Base-by-base conservation (phyloP, 495 filamentous ascomycete species). In the Penicillium cataractarum region DNA sequence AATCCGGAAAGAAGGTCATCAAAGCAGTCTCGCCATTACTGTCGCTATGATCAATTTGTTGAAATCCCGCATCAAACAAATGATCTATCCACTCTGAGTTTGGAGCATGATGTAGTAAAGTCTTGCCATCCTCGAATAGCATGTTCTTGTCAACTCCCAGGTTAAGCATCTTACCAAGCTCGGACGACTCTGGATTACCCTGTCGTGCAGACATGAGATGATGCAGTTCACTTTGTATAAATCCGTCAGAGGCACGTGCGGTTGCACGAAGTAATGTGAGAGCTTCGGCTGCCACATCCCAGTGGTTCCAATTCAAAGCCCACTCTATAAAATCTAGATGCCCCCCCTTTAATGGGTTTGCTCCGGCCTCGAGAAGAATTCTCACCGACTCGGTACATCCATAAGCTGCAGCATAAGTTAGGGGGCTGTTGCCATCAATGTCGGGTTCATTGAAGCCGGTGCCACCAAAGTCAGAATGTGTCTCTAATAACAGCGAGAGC, bases 341-440 rank as follows among this genome's bases (percentile, higher is more conserved):
- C n/a, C 26, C 40, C 0, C 12, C 40, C 6, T 10, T 44, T 8
- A 44, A 21, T 22, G 40, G 40, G 10, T 44, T 9, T 5, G 52
- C 31, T 21, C 31, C 52, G 13, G 33, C 52, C 12, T 39, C 22
- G 31, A 55, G 52, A 39, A 55, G 29, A 1, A 15, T n/a, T 2
- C 15, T 22, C 17, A 55, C 33, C 4, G 52, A 35, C 9, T 55
- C 52, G 10, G 12, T 39, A 4, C 22, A 12, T 5, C 33, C 33
- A 39, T 55, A 55, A 35, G 52, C 29, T 55, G 52, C 52, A 2
- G 52, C 52, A 12, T 55, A 55, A 39, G 6, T 6, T 6, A 55
- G 17, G 17, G 52, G 52, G 26, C 13, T 35, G n/a, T 55, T 37
- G 52, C 52, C 52, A 7, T 51, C 7, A 5, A 3, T 37, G 17